A percentile compares a stretch with the other conserved stretches of the same genome.
Conservation (phyloP, 768 basidiomycete species). For the Leccinellum albellum region DNA sequence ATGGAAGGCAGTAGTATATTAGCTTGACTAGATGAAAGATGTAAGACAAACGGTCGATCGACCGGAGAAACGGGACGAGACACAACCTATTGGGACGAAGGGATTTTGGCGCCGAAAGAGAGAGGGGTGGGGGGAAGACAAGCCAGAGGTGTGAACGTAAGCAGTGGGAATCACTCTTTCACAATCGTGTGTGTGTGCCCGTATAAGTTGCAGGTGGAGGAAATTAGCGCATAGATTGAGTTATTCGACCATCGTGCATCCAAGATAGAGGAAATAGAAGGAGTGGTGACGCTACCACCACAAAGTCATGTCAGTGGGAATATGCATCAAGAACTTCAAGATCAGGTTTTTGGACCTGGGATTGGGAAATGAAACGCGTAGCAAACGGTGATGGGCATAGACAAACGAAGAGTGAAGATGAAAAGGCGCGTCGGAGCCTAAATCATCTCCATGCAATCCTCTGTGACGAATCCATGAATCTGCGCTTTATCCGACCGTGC, state of each 20-base stretch:
- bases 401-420: background rate
- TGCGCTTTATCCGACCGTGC: slow-evolving; percentile 13
- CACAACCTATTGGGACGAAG: background rate
- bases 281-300: slow-evolving; percentile 2
- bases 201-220: background rate
- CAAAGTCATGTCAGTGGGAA: background rate
- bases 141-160: background rate
- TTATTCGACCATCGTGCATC: background rate
- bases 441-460: slow-evolving; percentile 17
- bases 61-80: background rate
- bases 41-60: background rate
- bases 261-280: background rate
- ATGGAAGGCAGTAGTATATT: background rate
- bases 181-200: background rate
- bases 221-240: background rate
- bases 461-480: slow-evolving; percentile 2
- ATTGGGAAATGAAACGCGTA: background rate
- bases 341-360: background rate
- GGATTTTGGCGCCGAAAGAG: slow-evolving; percentile 2
- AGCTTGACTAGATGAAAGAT: background rate
- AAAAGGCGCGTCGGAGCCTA: slow-evolving; percentile 3
- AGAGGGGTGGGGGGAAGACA: background rate
- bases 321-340: background rate
- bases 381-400: background rate
- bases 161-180: background rate